Percentiles rank a stretch among this genome's conserved stretches.
Conservation (phyloP, 2,329 filamentous ascomycete genomes). For the Periconia sp. region DNA sequence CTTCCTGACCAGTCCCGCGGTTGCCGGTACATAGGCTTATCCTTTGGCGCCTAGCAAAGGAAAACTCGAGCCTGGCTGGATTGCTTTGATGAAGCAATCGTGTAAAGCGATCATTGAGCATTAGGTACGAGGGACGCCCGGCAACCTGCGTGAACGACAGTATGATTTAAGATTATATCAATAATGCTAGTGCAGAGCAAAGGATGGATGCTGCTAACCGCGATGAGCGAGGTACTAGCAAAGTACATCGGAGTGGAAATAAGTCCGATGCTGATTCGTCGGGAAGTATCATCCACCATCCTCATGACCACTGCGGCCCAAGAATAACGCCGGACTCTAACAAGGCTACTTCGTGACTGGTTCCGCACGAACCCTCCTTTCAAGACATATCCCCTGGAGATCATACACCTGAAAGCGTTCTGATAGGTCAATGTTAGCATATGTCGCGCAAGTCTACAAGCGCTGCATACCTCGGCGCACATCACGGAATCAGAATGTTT, state of each 20-base stretch:
- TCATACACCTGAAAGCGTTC: constrained; percentile 3
- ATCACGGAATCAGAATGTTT: too few relatives aligned
- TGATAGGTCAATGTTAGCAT: constrained; percentile 12
- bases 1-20: not conserved
- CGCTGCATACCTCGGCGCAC: constrained; percentile 5
- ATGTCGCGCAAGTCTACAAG: not conserved
- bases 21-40: too few relatives aligned
- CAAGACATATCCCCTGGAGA: constrained; percentile 12
- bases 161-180: too few relatives aligned
- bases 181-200: not conserved
- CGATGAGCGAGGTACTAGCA: constrained; percentile 3
- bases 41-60: not conserved
- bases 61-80: not conserved
- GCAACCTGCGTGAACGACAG: not conserved
- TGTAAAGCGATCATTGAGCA: constrained; percentile 9
- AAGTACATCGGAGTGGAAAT: constrained; percentile 1
- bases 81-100: not conserved
- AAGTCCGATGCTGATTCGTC: constrained; percentile 18
- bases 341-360: constrained; percentile 2
- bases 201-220: constrained; percentile 4
- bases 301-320: constrained; percentile 12
- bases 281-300: constrained; percentile 1
- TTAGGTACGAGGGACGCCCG: not conserved
- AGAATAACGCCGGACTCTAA: constrained; percentile 5
- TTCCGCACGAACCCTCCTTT: constrained; percentile 5